phyloP scores from a whole-genome alignment of 306 rosid species.

The Rosa lucieae region DNA sequence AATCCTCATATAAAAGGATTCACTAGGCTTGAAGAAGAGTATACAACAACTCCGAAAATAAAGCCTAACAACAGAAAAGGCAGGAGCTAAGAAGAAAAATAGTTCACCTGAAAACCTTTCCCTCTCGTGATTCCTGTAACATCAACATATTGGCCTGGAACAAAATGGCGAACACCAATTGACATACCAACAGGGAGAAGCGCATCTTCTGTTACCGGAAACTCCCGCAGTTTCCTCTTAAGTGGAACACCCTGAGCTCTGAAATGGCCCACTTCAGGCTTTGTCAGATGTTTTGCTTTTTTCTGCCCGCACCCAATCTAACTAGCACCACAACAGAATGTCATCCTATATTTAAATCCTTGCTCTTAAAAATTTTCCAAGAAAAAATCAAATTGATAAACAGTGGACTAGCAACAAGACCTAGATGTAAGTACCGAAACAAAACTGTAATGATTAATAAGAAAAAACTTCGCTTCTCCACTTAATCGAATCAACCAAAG shows the following conservation, averaged over 20 bases:
- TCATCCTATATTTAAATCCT: slow-evolving; percentile 36
- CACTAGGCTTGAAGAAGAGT: background rate
- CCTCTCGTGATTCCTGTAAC: slow-evolving; percentile 82
- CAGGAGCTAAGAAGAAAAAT: slow-evolving; percentile 9
- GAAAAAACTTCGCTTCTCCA: background rate
- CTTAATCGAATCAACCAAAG: background rate
- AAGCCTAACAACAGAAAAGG: background rate
- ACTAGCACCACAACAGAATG: slow-evolving; percentile 60
- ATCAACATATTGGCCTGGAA: slow-evolving; percentile 94
- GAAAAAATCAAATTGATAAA: background rate
- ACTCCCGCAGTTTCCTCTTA: slow-evolving; percentile 85
- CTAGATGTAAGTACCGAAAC: background rate
- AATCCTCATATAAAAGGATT: background rate
- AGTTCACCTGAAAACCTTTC: slow-evolving; percentile 90
- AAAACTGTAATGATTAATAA: background rate
- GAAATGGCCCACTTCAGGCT: slow-evolving; percentile 97
- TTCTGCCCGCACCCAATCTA: slow-evolving; percentile 99
- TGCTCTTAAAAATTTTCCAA: background rate
- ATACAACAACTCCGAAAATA: background rate
- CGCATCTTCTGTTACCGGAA: slow-evolving; percentile 92
- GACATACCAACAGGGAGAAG: slow-evolving; percentile 90
- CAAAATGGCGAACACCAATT: slow-evolving; percentile 90
- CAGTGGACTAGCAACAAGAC: background rate
- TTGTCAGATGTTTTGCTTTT: slow-evolving; percentile 86
- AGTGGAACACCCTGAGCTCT: slow-evolving; percentile 95